Percentiles rank a stretch among this genome's conserved stretches.
These are phyloP conservation scores for Emergomyces orientalis DNA, from an alignment of 2,329 filamentous ascomycete genomes.

Conservation along the genomic window DNA sequence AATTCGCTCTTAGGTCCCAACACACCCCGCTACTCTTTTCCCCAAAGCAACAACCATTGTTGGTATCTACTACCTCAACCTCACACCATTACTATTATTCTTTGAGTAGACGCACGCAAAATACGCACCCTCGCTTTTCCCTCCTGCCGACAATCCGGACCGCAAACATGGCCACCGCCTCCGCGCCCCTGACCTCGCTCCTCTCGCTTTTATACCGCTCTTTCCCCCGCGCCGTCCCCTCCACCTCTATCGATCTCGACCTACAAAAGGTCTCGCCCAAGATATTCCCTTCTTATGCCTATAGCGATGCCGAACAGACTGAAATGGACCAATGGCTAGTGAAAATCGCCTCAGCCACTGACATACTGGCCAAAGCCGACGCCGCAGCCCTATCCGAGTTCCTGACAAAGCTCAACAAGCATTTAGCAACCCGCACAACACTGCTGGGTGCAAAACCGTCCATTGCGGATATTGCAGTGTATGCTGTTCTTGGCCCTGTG, in stretches of 20 bases:
- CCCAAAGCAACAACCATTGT: background rate
- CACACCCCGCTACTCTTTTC: slow-evolving; percentile 1
- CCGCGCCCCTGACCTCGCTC: slow-evolving; percentile 34
- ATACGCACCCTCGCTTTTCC: background rate
- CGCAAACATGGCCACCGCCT: slow-evolving; percentile 25
- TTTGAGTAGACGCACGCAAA: background rate
- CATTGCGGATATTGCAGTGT: slow-evolving; percentile 75
- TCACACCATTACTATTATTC: background rate
- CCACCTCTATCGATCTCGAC: slow-evolving; percentile 35
- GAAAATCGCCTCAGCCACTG: slow-evolving; percentile 61
- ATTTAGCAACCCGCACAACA: slow-evolving; percentile 81
- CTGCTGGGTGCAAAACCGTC: slow-evolving; percentile 84
- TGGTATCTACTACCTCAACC: background rate
- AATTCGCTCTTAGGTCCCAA: slow-evolving; percentile 2
- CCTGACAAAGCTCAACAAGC: slow-evolving; percentile 70
- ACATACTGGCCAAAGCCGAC: slow-evolving; percentile 42
- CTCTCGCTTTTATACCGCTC: slow-evolving; percentile 39
- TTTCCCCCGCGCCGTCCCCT: slow-evolving; percentile 33
- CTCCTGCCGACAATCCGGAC: background rate
- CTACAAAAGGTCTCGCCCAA: slow-evolving; percentile 43
- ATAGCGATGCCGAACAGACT: slow-evolving; percentile 68
- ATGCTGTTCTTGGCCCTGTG: slow-evolving; percentile 64
- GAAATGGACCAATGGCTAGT: slow-evolving; percentile 86
- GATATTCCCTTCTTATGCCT: slow-evolving; percentile 61
- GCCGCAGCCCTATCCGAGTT: slow-evolving; percentile 51